Percentiles rank a stretch among this genome's conserved stretches.
phyloP scores from a whole-genome alignment of 495 filamentous ascomycete species.

The Podospora appendiculata region DNA sequence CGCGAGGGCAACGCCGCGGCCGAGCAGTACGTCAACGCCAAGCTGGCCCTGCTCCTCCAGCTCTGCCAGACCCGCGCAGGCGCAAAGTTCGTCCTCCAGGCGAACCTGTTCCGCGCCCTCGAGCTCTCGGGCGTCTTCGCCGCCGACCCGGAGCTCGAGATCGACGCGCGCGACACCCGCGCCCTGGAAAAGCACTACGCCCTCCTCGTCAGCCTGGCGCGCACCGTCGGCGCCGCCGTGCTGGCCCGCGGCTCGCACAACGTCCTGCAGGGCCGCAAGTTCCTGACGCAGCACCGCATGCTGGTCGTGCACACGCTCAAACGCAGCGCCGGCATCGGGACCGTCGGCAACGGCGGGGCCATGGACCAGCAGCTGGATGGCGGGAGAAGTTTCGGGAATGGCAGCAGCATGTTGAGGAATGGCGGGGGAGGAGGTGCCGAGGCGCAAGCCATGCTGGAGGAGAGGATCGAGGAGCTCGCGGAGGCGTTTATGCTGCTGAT shows the following conservation, averaged over 20 bases:
- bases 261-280: slow-evolving; percentile 64
- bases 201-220: slow-evolving; percentile 70
- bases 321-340: slow-evolving; percentile 72
- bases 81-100: slow-evolving; percentile 72
- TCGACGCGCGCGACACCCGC: slow-evolving; percentile 43
- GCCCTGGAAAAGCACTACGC: slow-evolving; percentile 75
- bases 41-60: slow-evolving; percentile 74
- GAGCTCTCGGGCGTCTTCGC: slow-evolving; percentile 73
- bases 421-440: slow-evolving; percentile 13
- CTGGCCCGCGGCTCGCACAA: slow-evolving; percentile 76
- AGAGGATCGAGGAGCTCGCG: slow-evolving; percentile 45
- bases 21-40: slow-evolving; percentile 61
- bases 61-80: slow-evolving; percentile 73
- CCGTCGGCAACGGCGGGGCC: slow-evolving; percentile 17
- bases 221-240: slow-evolving; percentile 72
- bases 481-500: slow-evolving; percentile 52
- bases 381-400: neutral
- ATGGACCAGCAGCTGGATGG: neutral
- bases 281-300: slow-evolving; percentile 71
- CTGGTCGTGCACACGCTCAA: slow-evolving; percentile 88
- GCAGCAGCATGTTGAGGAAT: neutral
- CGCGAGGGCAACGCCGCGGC: slow-evolving; percentile 7
- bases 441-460: slow-evolving; percentile 27
- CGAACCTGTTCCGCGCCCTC: slow-evolving; percentile 79
- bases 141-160: slow-evolving; percentile 78